phyloP scores from a whole-genome alignment of 305 asterid species.

The Andrographis paniculata region DNA sequence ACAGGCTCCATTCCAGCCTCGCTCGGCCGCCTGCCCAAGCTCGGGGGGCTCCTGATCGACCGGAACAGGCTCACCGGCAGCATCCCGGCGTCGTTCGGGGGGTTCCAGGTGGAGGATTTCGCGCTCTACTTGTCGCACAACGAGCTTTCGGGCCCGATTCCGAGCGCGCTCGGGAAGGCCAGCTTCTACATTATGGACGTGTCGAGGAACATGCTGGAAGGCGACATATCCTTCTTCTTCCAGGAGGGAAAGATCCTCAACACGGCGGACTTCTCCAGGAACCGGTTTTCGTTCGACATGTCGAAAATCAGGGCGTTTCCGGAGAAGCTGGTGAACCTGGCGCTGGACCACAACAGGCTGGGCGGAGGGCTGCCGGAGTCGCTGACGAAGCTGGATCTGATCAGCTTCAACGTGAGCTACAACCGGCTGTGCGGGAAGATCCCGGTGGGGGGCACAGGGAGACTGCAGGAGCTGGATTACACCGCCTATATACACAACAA shows the following conservation, averaged over 20 bases:
- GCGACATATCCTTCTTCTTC: constrained; percentile 24
- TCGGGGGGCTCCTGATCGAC: constrained; percentile 21
- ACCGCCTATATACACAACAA: constrained; percentile 30
- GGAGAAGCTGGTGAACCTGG: constrained; percentile 12
- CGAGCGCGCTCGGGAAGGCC: constrained; percentile 12
- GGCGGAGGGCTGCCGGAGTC: constrained; percentile 20
- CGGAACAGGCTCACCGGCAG: constrained; percentile 32
- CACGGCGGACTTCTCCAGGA: constrained; percentile 27
- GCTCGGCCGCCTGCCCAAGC: constrained; percentile 21
- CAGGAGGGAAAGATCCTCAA: constrained; percentile 21
- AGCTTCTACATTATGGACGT: constrained; percentile 16
- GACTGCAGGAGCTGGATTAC: constrained; percentile 13
- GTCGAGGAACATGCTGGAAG: constrained; percentile 23
- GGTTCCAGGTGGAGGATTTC: constrained; percentile 14
- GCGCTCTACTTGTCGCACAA: constrained; percentile 18
- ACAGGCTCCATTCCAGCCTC: constrained; percentile 27
- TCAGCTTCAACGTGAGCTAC: constrained; percentile 25
- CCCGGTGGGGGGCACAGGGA: constrained; percentile 36
- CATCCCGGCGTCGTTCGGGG: constrained; percentile 31
- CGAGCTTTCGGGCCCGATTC: constrained; percentile 25
- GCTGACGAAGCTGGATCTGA: neutral
- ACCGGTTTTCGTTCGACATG: constrained; percentile 26
- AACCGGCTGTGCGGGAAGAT: constrained; percentile 39
- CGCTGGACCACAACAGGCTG: constrained; percentile 27
- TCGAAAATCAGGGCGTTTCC: constrained; percentile 20